Evolutionary conservation across 2,329 filamentous ascomycete genomes (phyloP).

Genomic region (Aulographum hederae): DNA sequence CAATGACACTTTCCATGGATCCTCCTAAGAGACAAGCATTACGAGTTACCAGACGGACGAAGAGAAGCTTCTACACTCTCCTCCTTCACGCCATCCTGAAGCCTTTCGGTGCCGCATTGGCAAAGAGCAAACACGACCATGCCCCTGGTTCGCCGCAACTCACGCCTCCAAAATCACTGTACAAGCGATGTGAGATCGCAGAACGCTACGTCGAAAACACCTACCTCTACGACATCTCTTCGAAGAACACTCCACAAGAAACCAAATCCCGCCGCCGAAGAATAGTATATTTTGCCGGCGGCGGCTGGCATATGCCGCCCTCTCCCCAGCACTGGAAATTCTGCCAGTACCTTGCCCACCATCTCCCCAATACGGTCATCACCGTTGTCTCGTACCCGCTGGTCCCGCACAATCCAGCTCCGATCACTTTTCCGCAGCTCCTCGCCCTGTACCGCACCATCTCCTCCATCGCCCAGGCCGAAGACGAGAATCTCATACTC

Average conservation of each 20-base stretch:
- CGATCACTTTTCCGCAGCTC: conserved; percentile 28
- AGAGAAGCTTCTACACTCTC: no score
- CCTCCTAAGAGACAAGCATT: no score
- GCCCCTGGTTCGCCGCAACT: no score
- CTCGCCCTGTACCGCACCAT: conserved; percentile 24
- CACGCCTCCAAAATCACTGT: no score
- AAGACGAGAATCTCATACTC: conserved; percentile 26
- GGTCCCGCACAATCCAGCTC: conserved; percentile 33
- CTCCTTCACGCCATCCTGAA: no score
- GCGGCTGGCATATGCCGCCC: conserved; percentile 35
- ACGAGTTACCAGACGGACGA: no score
- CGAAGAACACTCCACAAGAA: not conserved
- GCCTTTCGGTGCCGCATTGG: no score
- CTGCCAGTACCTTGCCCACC: conserved; percentile 24
- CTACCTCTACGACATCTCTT: not conserved
- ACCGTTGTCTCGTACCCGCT: conserved; percentile 34
- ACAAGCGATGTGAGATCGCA: not conserved
- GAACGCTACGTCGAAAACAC: not conserved
- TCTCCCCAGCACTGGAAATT: conserved; percentile 34
- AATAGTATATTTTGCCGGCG: conserved; percentile 38
- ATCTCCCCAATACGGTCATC: conserved; percentile 15
- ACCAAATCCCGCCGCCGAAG: not conserved
- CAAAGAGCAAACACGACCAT: no score
- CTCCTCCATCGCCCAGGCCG: conserved; percentile 18
- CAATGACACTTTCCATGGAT: no score